Percentiles rank a stretch among this genome's conserved stretches.
Conservation (phyloP, 2,329 filamentous ascomycete species). For the Anthostomella pinea region DNA sequence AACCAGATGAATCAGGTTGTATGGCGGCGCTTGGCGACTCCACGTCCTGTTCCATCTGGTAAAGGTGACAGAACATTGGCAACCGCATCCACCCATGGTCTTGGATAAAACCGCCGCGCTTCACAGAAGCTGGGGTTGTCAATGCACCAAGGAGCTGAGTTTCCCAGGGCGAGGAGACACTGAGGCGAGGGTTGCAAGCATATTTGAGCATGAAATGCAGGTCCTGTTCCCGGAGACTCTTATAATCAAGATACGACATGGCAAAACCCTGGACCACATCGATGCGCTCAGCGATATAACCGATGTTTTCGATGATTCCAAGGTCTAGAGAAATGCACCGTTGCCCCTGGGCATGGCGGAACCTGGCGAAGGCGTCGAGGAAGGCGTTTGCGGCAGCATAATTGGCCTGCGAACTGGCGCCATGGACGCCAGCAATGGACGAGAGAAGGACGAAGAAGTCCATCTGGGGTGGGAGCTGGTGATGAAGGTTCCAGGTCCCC, state of each 20-base stretch:
- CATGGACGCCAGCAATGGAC: slow-evolving; percentile 35
- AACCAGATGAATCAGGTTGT: not conserved
- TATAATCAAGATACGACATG: slow-evolving; percentile 7
- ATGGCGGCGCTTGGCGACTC: not conserved
- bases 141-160: slow-evolving; percentile 6
- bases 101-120: slow-evolving; percentile 5
- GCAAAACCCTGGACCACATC: slow-evolving; percentile 3
- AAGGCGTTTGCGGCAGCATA: slow-evolving; percentile 38
- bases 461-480: slow-evolving; percentile 4
- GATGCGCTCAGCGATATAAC: slow-evolving; percentile 10
- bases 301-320: slow-evolving; percentile 3
- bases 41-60: slow-evolving; percentile 5
- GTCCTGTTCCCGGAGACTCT: slow-evolving; percentile 4
- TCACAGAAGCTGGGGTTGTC: slow-evolving; percentile 7
- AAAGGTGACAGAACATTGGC: slow-evolving; percentile 8
- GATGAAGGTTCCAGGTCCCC: slow-evolving; percentile 19
- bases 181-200: slow-evolving; percentile 1
- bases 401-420: slow-evolving; percentile 35
- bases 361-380: slow-evolving; percentile 23
- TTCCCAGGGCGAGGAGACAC: slow-evolving; percentile 1
- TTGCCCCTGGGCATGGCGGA: slow-evolving; percentile 5
- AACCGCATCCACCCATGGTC: slow-evolving; percentile 7
- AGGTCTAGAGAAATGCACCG: slow-evolving; percentile 7
- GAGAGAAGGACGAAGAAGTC: slow-evolving; percentile 41
- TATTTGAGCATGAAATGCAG: slow-evolving; percentile 13